Percentiles rank a stretch among this genome's conserved stretches.
Evolutionary conservation across 768 basidiomycete genomes (phyloP).

Genomic region (Arthromyces matolae): DNA sequence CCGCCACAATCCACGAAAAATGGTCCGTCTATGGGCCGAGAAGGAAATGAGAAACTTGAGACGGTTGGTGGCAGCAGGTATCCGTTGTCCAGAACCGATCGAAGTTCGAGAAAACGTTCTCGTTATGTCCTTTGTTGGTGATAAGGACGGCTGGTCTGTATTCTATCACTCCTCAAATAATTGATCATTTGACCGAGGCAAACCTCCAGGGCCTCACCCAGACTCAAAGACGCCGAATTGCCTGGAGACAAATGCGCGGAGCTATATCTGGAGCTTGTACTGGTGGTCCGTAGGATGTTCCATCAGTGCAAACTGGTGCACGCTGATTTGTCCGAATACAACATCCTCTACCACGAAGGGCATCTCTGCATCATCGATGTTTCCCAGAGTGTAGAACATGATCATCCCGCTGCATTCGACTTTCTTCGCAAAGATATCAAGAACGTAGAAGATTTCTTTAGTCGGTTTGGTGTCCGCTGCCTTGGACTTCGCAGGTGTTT

Average conservation of each 20-base stretch:
- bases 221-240: constrained; percentile 82
- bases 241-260: constrained; percentile 43
- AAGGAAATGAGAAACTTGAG: constrained; percentile 98
- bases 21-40: constrained; percentile 98
- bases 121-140: constrained; percentile 91
- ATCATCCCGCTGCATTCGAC: constrained; percentile 94
- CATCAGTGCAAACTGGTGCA: constrained; percentile 92
- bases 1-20: constrained; percentile 92
- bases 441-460: constrained; percentile 93
- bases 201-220: constrained; percentile 76
- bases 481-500: constrained; percentile 82
- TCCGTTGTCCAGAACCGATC: constrained; percentile 82
- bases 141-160: constrained; percentile 74
- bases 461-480: constrained; percentile 64
- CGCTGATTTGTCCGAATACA: constrained; percentile 98
- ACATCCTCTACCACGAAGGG: constrained; percentile 80
- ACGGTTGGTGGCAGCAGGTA: constrained; percentile 76
- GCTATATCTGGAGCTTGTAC: constrained; percentile 78
- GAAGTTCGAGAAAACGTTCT: constrained; percentile 97
- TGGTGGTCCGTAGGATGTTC: constrained; percentile 80
- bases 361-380: constrained; percentile 96
- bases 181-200: too few relatives aligned
- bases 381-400: constrained; percentile 97
- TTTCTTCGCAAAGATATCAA: constrained; percentile 90
- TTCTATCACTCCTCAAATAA: constrained; percentile 9